Percentiles rank a stretch among this genome's conserved stretches.
Evolutionary conservation across 2,329 filamentous ascomycete species (phyloP).

Genomic region (Grosmannia clavigera): DNA sequence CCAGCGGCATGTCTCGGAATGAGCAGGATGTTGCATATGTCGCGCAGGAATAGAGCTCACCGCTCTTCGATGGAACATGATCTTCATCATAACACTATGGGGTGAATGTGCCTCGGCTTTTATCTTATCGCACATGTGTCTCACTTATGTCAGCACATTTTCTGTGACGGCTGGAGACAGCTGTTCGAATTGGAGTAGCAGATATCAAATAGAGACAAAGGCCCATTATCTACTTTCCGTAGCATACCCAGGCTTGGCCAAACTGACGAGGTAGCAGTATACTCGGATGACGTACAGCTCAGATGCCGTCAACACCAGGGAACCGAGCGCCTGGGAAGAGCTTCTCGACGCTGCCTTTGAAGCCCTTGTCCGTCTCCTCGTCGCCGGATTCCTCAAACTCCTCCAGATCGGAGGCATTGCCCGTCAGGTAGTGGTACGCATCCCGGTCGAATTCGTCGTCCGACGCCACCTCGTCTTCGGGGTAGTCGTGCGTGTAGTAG

Average conservation of each 20-base stretch:
- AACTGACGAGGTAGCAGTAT: no score
- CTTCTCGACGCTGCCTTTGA: not conserved
- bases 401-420: conserved; percentile 42
- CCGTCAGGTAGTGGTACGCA: conserved; percentile 40
- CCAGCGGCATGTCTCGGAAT: conserved; percentile 43
- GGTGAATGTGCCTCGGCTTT: not conserved
- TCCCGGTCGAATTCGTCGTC: conserved; percentile 53
- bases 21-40: not conserved
- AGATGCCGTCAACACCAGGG: not conserved
- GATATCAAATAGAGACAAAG: no score
- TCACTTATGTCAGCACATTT: not conserved
- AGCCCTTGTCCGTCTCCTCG: not conserved
- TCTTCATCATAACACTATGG: not conserved
- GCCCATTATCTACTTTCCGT: no score
- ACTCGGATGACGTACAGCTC: no score
- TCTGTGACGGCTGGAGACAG: not conserved
- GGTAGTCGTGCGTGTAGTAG: conserved; percentile 69
- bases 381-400: conserved; percentile 18
- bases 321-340: not conserved
- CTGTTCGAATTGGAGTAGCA: not conserved
- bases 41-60: no score
- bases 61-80: not conserved
- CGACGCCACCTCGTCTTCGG: conserved; percentile 64
- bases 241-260: no score
- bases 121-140: not conserved